These are phyloP conservation scores for Kondoa subrosea DNA, from an alignment of 768 basidiomycete species.

Conservation along the genomic window DNA sequence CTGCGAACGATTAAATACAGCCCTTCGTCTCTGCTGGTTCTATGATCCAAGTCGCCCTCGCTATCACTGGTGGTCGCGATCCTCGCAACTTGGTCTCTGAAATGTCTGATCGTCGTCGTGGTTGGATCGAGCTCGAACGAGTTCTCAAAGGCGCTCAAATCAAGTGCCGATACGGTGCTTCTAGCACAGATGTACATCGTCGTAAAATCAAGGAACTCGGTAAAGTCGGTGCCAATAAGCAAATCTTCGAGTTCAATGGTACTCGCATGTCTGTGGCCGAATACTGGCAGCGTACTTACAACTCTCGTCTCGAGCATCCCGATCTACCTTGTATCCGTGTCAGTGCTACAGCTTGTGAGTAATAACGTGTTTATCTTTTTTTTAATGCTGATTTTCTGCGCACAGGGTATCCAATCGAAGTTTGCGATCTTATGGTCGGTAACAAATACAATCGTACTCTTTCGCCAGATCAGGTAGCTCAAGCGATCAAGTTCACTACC, in stretches of 20 bases:
- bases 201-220: conserved; percentile 9
- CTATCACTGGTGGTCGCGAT: conserved; percentile 11
- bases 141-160: conserved; percentile 31
- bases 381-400: background rate
- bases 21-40: conserved; percentile 13
- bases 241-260: background rate
- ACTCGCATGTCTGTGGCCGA: background rate
- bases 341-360: conserved; percentile 6
- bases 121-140: conserved; percentile 42
- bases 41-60: conserved; percentile 16
- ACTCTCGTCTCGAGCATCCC: background rate
- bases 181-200: background rate
- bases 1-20: no score
- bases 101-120: background rate
- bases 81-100: conserved; percentile 6
- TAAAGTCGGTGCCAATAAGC: background rate
- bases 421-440: conserved; percentile 8
- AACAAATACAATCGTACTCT: conserved; percentile 19
- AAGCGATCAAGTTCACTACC: conserved; percentile 18
- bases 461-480: conserved; percentile 17
- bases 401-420: conserved; percentile 8
- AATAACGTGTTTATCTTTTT: no score
- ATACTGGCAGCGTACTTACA: background rate
- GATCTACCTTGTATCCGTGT: conserved; percentile 6
- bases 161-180: background rate